Conservation (phyloP, 768 basidiomycete genomes). For the Rhodotorula toruloides region DNA sequence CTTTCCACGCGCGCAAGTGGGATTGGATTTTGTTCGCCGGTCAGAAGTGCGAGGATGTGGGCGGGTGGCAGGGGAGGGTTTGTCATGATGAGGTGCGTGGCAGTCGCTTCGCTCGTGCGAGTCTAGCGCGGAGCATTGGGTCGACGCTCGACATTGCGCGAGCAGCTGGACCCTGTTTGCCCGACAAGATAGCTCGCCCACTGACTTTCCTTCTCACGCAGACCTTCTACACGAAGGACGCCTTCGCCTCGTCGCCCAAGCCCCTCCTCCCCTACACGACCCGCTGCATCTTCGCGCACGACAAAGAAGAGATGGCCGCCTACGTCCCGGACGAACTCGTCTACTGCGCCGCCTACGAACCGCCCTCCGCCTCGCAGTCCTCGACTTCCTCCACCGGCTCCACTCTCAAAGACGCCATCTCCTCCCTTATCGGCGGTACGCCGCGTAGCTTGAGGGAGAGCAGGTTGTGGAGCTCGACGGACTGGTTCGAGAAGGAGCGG, state of each 20-base stretch:
- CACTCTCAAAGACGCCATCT: slow-evolving; percentile 44
- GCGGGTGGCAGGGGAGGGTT: slow-evolving; percentile 53
- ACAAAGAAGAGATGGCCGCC: slow-evolving; percentile 73
- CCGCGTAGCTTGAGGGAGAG: slow-evolving; percentile 51
- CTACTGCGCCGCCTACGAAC: slow-evolving; percentile 71
- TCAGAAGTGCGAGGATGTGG: slow-evolving; percentile 55
- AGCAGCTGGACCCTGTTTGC: no score
- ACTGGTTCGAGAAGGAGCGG: slow-evolving; percentile 67
- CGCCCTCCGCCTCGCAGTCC: not conserved
- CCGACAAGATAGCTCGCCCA: no score
- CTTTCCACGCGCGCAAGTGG: slow-evolving; percentile 74
- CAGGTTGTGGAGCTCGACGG: slow-evolving; percentile 73
- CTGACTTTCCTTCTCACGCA: slow-evolving; percentile 44
- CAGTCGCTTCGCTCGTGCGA: not conserved
- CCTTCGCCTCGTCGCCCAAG: slow-evolving; percentile 61
- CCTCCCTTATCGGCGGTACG: slow-evolving; percentile 43
- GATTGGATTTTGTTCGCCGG: slow-evolving; percentile 79
- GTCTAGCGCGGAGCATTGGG: slow-evolving; percentile 3
- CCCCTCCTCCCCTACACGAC: slow-evolving; percentile 66
- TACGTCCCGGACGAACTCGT: slow-evolving; percentile 68
- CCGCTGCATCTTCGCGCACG: slow-evolving; percentile 83
- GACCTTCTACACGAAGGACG: slow-evolving; percentile 85
- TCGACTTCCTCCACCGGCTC: slow-evolving; percentile 52
- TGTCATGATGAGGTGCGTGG: slow-evolving; percentile 71
- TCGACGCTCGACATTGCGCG: no score